A percentile compares a stretch with the other conserved stretches of the same genome.
Evolutionary conservation across 768 basidiomycete species (phyloP).

Genomic region (Psilocybe azurescens): DNA sequence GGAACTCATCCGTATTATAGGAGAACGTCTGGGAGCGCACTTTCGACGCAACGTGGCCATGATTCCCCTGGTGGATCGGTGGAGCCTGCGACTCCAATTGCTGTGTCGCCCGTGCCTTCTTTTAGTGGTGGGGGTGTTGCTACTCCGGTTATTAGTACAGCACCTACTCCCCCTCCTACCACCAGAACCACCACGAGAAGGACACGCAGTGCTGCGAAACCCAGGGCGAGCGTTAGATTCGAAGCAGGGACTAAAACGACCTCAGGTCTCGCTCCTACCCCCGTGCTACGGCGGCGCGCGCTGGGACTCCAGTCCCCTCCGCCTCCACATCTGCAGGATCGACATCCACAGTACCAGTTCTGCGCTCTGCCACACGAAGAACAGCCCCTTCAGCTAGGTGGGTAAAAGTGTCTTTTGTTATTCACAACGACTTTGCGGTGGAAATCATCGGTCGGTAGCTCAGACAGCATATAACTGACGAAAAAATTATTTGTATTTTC

Average conservation of each 20-base stretch:
- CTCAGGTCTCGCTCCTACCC: background rate
- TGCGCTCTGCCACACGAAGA: constrained; percentile 2
- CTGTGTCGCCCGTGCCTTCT: background rate
- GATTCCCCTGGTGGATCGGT: background rate
- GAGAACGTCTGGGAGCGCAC: constrained; percentile 1
- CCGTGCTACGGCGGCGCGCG: background rate
- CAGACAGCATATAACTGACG: background rate
- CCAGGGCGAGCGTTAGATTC: background rate
- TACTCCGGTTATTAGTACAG: background rate
- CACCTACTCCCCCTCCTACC: background rate
- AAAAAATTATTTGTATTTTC: background rate
- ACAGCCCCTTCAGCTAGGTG: background rate
- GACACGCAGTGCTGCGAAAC: background rate
- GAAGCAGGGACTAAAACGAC: background rate
- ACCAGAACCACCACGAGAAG: background rate
- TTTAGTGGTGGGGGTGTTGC: background rate
- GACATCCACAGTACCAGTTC: background rate
- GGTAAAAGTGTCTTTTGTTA: background rate
- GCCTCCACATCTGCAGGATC: background rate
- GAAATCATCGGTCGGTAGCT: too few relatives aligned
- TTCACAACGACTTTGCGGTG: too few relatives aligned
- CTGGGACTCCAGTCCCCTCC: background rate
- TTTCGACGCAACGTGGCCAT: background rate
- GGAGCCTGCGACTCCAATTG: background rate
- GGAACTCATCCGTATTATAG: constrained; percentile 11